Percentiles rank a stretch among this genome's conserved stretches.
Conservation (phyloP, 2,329 filamentous ascomycete species). For the Diplocarpon mali region DNA sequence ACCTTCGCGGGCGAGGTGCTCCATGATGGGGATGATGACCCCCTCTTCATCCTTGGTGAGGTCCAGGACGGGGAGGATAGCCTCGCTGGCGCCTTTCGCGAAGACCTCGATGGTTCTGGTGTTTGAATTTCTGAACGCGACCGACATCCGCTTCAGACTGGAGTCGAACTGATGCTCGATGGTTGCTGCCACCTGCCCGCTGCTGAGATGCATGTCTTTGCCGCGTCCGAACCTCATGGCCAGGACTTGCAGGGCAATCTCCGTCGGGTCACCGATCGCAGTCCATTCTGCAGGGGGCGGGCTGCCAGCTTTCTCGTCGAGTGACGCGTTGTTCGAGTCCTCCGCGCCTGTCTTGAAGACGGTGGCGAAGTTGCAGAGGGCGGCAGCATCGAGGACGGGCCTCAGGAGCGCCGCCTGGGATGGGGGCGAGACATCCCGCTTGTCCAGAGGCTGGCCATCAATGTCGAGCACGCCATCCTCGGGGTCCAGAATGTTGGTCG, state of each 20-base stretch:
- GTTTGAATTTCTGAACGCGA: constrained; percentile 43
- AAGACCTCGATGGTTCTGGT: constrained; percentile 35
- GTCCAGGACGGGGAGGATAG: constrained; percentile 41
- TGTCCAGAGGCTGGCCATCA: constrained; percentile 31
- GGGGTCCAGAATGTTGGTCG: constrained; percentile 50
- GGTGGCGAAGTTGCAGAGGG: constrained; percentile 48
- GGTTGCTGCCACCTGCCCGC: constrained; percentile 36
- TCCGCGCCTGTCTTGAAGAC: constrained; percentile 25
- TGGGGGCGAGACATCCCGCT: constrained; percentile 14
- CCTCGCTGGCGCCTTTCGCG: constrained; percentile 48
- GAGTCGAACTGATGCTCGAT: constrained; percentile 66
- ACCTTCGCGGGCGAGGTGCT: constrained; percentile 48
- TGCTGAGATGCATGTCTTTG: constrained; percentile 38
- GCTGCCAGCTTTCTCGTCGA: constrained; percentile 10
- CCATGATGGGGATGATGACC: constrained; percentile 38
- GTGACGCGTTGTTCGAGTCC: constrained; percentile 5
- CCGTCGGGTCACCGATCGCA: constrained; percentile 56
- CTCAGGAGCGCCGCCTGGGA: constrained; percentile 28
- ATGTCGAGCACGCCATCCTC: constrained; percentile 41
- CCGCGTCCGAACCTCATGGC: constrained; percentile 54
- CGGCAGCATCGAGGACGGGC: constrained; percentile 36
- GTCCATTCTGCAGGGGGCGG: constrained; percentile 34
- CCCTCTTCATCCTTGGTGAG: constrained; percentile 35
- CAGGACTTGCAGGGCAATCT: constrained; percentile 64
- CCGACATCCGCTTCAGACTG: constrained; percentile 63